Percentiles rank a stretch among this genome's conserved stretches.
phyloP scores from a whole-genome alignment of 31 red algal species.

The Porphyra umbilicalis region DNA sequence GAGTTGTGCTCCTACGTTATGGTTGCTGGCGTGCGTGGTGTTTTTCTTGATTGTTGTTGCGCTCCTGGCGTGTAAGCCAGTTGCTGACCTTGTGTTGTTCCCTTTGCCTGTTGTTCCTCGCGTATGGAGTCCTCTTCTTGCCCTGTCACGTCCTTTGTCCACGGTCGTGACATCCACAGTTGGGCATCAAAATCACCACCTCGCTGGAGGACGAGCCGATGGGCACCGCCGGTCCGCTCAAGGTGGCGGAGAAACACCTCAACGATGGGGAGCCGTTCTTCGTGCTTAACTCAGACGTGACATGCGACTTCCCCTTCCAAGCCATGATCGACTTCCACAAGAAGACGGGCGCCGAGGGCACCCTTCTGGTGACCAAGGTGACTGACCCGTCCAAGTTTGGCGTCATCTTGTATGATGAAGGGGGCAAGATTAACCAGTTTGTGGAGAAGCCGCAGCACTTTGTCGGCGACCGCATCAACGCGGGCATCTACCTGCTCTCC shows the following conservation, averaged over 20 bases:
- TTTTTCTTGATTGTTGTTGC: too few relatives aligned
- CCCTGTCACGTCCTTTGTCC: too few relatives aligned
- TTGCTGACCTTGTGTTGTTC: too few relatives aligned
- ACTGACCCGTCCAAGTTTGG: conserved; percentile 95
- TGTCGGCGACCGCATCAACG: conserved; percentile 88
- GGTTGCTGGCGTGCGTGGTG: too few relatives aligned
- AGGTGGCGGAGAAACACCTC: conserved; percentile 84
- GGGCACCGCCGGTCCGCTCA: conserved; percentile 96
- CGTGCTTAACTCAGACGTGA: conserved; percentile 96
- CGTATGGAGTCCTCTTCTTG: too few relatives aligned
- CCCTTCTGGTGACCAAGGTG: conserved; percentile 84
- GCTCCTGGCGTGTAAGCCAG: too few relatives aligned
- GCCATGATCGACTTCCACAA: conserved; percentile 89
- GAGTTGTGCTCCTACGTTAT: too few relatives aligned
- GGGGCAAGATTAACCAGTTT: conserved; percentile 85
- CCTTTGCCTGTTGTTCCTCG: too few relatives aligned
- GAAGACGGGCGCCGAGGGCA: conserved; percentile 64
- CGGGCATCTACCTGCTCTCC: conserved; percentile 90
- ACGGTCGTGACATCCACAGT: too few relatives aligned
- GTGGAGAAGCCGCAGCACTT: conserved; percentile 92
- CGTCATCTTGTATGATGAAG: conserved; percentile 90
- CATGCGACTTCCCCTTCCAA: conserved; percentile 79
- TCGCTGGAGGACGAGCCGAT: conserved; percentile 85
- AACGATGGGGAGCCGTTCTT: conserved; percentile 99
- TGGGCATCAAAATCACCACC: conserved; percentile 95